Conservation (phyloP, 202 grass and related monocot species). For the Schoenoplectus tabernaemontani region DNA sequence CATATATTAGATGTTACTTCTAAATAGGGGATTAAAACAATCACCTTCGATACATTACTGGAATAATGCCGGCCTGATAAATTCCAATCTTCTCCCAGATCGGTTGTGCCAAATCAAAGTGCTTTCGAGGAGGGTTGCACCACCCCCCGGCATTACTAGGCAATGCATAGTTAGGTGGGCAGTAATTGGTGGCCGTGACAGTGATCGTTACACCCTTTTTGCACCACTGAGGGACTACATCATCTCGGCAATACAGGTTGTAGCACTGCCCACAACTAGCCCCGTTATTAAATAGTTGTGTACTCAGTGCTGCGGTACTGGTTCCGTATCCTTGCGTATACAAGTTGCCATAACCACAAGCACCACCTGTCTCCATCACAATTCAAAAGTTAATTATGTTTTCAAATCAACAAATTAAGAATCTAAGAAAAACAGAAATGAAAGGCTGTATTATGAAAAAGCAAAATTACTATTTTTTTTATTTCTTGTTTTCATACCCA, state of each 20-base stretch:
- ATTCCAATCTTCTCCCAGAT: constrained; percentile 37
- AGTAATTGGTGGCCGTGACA: constrained; percentile 42
- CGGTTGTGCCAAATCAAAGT: constrained; percentile 49
- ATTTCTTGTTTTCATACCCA: constrained; percentile 27
- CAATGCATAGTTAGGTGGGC: constrained; percentile 38
- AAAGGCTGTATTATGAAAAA: background rate
- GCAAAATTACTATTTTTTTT: background rate
- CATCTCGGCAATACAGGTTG: constrained; percentile 24
- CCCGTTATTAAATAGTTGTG: constrained; percentile 62
- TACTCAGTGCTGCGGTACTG: constrained; percentile 62
- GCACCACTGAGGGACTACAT: constrained; percentile 27
- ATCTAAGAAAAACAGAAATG: background rate
- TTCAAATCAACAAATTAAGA: background rate
- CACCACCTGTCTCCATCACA: constrained; percentile 26
- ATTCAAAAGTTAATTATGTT: background rate
- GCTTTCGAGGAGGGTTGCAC: constrained; percentile 49
- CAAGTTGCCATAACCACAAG: constrained; percentile 58
- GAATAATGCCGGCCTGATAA: constrained; percentile 34
- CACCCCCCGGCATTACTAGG: constrained; percentile 28
- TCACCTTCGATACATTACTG: constrained; percentile 31
- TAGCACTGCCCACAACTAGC: constrained; percentile 61
- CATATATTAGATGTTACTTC: background rate
- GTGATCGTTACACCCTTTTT: constrained; percentile 25
- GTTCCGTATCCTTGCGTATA: constrained; percentile 61
- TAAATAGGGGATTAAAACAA: background rate